phyloP scores from a whole-genome alignment of 306 rosid genomes.

The Vachellia collinsii region DNA sequence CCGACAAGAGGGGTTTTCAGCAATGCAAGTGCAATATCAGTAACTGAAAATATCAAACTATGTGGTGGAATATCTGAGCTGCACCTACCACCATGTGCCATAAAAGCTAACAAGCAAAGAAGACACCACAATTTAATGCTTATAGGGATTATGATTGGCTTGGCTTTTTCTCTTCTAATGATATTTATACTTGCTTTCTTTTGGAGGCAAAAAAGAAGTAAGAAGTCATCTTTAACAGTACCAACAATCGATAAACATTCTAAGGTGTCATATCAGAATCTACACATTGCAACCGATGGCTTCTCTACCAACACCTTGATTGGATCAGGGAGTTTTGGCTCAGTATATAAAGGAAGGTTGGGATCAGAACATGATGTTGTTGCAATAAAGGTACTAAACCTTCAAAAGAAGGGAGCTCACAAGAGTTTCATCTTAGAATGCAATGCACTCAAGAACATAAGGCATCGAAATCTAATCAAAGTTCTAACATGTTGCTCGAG shows the following conservation, averaged over 20 bases:
- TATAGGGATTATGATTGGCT: not conserved
- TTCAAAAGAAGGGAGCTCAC: not conserved
- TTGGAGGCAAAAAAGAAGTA: not conserved
- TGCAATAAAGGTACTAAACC: not conserved
- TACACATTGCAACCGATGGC: not conserved
- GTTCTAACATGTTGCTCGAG: slow-evolving; percentile 31
- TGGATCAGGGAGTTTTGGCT: slow-evolving; percentile 7
- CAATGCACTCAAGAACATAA: slow-evolving; percentile 24
- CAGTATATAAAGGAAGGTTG: not conserved
- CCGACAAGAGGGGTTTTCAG: not conserved
- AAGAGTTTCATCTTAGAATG: slow-evolving; percentile 26
- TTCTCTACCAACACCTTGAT: not conserved
- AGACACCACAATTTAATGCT: not conserved
- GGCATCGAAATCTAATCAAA: slow-evolving; percentile 36
- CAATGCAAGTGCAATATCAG: not conserved
- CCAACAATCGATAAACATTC: not conserved
- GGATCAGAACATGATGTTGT: not conserved
- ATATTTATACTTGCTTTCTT: not conserved
- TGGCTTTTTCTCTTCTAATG: not conserved
- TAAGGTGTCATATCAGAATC: not conserved
- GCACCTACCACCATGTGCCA: not conserved
- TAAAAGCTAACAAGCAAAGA: not conserved
- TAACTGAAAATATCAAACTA: not conserved
- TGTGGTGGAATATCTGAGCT: not conserved
- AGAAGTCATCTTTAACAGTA: not conserved